Evolutionary conservation across 169 alveolate species (phyloP).

Genomic region (Cryptosporidium bovis): DNA sequence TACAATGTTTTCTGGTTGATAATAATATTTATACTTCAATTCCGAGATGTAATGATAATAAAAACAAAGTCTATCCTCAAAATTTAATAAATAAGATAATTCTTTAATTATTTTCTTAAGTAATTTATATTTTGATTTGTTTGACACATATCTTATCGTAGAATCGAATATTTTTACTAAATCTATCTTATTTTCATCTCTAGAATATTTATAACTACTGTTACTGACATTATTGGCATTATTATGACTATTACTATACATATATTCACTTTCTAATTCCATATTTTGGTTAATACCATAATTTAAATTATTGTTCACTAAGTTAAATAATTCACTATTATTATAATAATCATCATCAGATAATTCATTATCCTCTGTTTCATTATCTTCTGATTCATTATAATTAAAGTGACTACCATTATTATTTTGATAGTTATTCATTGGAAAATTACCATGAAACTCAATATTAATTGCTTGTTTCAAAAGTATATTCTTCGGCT

Average conservation of each 20-base stretch:
- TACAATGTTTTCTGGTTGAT: constrained; percentile 65
- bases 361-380: neutral
- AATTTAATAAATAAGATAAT: constrained; percentile 75
- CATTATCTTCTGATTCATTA: constrained; percentile 19
- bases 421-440: constrained; percentile 25
- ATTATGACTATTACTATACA: neutral
- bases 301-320: neutral
- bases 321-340: neutral
- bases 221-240: constrained; percentile 61
- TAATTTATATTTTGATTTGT: constrained; percentile 14
- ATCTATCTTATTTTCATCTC: constrained; percentile 63
- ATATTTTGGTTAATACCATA: constrained; percentile 45
- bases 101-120: constrained; percentile 69
- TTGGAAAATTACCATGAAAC: constrained; percentile 55
- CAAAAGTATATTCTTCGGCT: constrained; percentile 34
- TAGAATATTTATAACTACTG: constrained; percentile 41
- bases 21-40: constrained; percentile 66
- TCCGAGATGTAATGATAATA: constrained; percentile 76
- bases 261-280: neutral
- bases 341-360: constrained; percentile 1
- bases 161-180: constrained; percentile 74
- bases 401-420: neutral
- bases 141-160: constrained; percentile 45
- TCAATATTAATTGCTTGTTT: constrained; percentile 56
- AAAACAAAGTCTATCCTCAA: constrained; percentile 77